These are phyloP conservation scores for Colletotrichum chrysophilum DNA, from an alignment of 2,329 filamentous ascomycete genomes.

Conservation along the genomic window DNA sequence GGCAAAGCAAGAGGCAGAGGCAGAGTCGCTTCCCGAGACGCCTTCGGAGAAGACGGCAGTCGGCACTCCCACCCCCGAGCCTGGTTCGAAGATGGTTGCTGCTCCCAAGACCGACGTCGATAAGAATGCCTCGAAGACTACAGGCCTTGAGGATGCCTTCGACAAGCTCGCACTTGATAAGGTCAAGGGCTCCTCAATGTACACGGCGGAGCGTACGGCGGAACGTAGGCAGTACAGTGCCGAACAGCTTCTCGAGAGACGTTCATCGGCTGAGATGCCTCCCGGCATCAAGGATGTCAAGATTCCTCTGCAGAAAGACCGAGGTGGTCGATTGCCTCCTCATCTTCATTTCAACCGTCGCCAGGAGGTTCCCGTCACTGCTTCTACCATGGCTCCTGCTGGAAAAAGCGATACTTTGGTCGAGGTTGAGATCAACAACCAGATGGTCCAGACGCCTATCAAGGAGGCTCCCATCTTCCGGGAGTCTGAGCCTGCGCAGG, in stretches of 20 bases:
- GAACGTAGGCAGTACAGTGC: not conserved
- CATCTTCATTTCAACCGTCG: not conserved
- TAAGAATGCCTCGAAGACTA: not conserved
- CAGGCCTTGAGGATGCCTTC: not conserved
- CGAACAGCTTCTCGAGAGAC: not conserved
- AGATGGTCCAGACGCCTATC: not conserved
- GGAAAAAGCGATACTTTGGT: not conserved
- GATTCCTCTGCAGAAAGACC: not conserved
- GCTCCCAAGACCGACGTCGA: not conserved
- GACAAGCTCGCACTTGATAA: not conserved
- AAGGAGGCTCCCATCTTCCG: not conserved
- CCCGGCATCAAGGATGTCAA: slow-evolving; percentile 1
- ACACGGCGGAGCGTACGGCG: not conserved
- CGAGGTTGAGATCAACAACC: not conserved
- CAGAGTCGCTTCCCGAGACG: not conserved
- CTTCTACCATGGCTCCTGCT: not conserved
- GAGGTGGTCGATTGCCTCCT: not conserved
- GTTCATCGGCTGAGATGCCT: not conserved
- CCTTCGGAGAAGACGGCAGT: not conserved
- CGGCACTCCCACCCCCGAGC: not conserved
- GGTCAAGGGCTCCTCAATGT: slow-evolving; percentile 3
- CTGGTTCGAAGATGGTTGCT: not conserved
- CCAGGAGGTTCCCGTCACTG: not conserved
- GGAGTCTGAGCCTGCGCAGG: not conserved
- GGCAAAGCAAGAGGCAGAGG: not conserved